Evolutionary conservation across 257 asterid genomes (phyloP), one percentile per base, ranked within the genome.

Genomic region (Fraxinus americana): DNA sequence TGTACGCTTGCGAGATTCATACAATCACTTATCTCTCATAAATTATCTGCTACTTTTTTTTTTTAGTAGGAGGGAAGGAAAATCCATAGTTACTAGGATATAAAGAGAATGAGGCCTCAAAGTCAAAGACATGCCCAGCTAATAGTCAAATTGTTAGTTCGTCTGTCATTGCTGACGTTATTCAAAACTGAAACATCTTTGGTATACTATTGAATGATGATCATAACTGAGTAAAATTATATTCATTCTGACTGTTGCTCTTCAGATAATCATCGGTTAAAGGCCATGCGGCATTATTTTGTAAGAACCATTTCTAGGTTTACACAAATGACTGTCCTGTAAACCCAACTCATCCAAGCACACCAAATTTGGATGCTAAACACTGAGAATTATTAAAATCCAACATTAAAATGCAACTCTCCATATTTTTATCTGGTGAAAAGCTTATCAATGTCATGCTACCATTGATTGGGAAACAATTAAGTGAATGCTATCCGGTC

Each of bases 291-390:
- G 35, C 73, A 65, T 10, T 71, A 43, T 72, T 73, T 67, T 52
- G 12, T 25, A 29, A 52, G 17, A 12, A 59, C 34, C 65, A 25
- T 38, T 25, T 19, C 25, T 32, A 67, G 81, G 17, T 35, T 70
- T 38, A 54, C 23, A 21, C 66, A 38, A 9, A 19, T 45, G 70
- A 43, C 73, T 27, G 35, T 30, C 14, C 1, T 57, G n/a, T 43
- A 43, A 69, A 67, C 30, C 71, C 19, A 14, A 61, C 30, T 7
- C 67, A 61, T 23, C 12, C 32, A 61, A 61, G 8, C 7, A 61
- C 10, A 61, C 67, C 67, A 61, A n/a, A 79, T 48, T 57, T 65
- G 30, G 70, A 68, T 61, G 38, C 78, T 61, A 30, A 4, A 65
- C 9, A 61, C 67, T 50, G 50, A 67, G 70, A 38, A 45, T 35